Evolutionary conservation across 2,329 filamentous ascomycete genomes (phyloP), one percentile per base, ranked within the genome.

Genomic region (Fusarium scirpi): DNA sequence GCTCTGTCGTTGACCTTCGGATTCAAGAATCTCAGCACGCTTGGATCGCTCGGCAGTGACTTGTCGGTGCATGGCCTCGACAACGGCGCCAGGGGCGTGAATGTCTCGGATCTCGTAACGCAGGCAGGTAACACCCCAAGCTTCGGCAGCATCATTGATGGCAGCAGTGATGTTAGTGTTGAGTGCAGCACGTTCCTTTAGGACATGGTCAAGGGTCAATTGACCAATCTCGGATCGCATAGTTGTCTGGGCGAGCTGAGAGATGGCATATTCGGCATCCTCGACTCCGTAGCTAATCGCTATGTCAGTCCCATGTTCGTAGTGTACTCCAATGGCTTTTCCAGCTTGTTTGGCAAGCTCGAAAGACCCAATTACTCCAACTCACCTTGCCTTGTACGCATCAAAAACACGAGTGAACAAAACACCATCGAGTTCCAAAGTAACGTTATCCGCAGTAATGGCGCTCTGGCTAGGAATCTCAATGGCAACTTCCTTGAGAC

Each of bases 151-250:
- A 80, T 98, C 95, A 80, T 99, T 99, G 86, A 99, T 98, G 45
- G 96, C 95, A 61, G 93, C 91, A n/a, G 96, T 98, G 79, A 99
- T 99, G 83, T 99, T 98, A 71, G 90, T 94, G 85, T 99, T 99
- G 73, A 99, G 90, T 22, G 94, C 93, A 5, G 94, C 94, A 70
- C 96, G 94, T 86, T 99, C 96, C 81, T 98, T 98, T 62, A 99
- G 88, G 46, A 99, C 96, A 82, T 99, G 95, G 82, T 99, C 96
- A 75, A 99, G 92, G 1, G 94, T 93, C 65, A 99, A 87, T 81
- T 98, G 96, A 71, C 96, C 96, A 76, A 99, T 99, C 82, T 99
- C 96, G 77, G 92, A 97, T 76, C 96, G 94, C 96, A 99, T 99
- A 1, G 96, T 98, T 13, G 96, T 99, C 83, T 99, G 96, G 18